Evolutionary conservation across 768 basidiomycete species (phyloP).

Genomic region (Termitomyces sp.): DNA sequence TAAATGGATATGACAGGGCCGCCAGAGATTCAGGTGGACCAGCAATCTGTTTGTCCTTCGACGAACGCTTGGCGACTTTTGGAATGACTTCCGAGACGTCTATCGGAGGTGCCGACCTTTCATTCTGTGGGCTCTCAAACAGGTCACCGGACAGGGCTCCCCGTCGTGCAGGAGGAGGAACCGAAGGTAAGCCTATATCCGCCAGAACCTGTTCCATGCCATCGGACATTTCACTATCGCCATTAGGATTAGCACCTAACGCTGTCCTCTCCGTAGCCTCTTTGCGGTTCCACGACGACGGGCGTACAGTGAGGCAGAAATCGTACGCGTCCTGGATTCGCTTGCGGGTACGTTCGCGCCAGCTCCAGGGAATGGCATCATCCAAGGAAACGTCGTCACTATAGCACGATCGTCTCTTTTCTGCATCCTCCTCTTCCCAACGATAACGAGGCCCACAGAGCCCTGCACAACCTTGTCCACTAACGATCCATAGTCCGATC

Average conservation of each 20-base stretch:
- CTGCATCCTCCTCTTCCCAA: conserved; percentile 77
- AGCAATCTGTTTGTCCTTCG: conserved; percentile 35
- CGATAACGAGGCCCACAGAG: conserved; percentile 77
- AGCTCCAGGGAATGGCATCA: conserved; percentile 71
- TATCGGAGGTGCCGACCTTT: conserved; percentile 8
- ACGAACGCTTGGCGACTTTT: conserved; percentile 38
- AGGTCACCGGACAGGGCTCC: conserved; percentile 59
- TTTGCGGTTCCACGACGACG: conserved; percentile 26
- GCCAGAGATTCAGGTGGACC: conserved; percentile 37
- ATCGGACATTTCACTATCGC: conserved; percentile 30
- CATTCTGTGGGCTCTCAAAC: conserved; percentile 48
- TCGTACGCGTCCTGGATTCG: conserved; percentile 79
- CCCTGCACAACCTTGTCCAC: conserved; percentile 74
- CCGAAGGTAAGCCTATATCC: conserved; percentile 45
- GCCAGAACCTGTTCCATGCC: conserved; percentile 57
- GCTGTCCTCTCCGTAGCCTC: conserved; percentile 24
- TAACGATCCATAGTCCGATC: conserved; percentile 75
- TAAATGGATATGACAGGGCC: conserved; percentile 68
- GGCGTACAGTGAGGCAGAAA: conserved; percentile 52
- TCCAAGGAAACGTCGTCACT: conserved; percentile 41
- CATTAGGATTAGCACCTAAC: conserved; percentile 9
- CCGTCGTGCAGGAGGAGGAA: conserved; percentile 49
- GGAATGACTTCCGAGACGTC: conserved; percentile 32
- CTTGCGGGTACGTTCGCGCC: conserved; percentile 65
- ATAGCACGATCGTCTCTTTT: conserved; percentile 50